These are phyloP conservation scores for Trichothecium sympodiale DNA, from an alignment of 2,329 filamentous ascomycete species.

Conservation along the genomic window DNA sequence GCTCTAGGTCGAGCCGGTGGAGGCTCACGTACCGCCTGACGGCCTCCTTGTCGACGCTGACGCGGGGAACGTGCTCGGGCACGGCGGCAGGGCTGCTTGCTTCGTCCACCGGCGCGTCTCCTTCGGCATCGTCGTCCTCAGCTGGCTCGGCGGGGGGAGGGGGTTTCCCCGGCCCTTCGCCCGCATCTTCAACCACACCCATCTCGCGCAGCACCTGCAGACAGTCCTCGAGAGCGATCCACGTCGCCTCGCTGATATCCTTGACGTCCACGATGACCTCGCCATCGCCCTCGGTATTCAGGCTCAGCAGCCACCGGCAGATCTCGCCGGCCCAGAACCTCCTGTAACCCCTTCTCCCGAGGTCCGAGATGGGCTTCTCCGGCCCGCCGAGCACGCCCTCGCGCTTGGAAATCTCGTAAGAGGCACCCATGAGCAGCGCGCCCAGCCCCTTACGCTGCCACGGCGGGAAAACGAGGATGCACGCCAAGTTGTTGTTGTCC, in stretches of 20 bases:
- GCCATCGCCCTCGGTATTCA: conserved; percentile 25
- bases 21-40: conserved; percentile 56
- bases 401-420: conserved; percentile 79
- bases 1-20: conserved; percentile 51
- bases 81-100: conserved; percentile 4
- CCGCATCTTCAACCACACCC: conserved; percentile 54
- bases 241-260: conserved; percentile 66
- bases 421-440: conserved; percentile 80
- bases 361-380: conserved; percentile 82
- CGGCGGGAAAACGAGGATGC: conserved; percentile 89
- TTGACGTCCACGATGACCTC: conserved; percentile 52
- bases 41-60: conserved; percentile 40
- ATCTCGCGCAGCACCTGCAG: conserved; percentile 69
- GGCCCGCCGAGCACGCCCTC: conserved; percentile 82
- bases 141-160: conserved; percentile 5
- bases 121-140: conserved; percentile 12
- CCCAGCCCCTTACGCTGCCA: conserved; percentile 90
- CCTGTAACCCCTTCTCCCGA: conserved; percentile 72
- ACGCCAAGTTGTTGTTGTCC: conserved; percentile 97
- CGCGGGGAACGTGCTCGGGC: conserved; percentile 28
- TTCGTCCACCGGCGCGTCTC: conserved; percentile 16
- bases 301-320: conserved; percentile 50
- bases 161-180: conserved; percentile 30
- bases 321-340: conserved; percentile 83
- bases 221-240: conserved; percentile 78